Conservation (phyloP, 1,139 yeast genomes). For the Geotrichum phurueaensis region DNA sequence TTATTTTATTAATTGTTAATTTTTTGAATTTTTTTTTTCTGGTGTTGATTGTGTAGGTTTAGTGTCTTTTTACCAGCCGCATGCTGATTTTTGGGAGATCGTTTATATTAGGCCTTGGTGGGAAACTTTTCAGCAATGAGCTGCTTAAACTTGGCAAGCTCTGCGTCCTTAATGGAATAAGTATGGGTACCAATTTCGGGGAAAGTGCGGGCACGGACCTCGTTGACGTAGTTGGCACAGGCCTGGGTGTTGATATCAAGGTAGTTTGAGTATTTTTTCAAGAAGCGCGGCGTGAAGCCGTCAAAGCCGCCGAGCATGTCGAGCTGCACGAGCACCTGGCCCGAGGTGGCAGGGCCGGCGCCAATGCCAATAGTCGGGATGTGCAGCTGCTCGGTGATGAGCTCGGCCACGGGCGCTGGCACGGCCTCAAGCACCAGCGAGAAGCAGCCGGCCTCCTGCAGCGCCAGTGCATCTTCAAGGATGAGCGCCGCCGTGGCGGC, state of each 20-base stretch:
- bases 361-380: conserved; percentile 95
- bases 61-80: not conserved
- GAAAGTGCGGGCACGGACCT: conserved; percentile 50
- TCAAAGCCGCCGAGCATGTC: conserved; percentile 72
- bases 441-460: conserved; percentile 77
- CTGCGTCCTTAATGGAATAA: conserved; percentile 64
- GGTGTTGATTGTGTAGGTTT: not conserved
- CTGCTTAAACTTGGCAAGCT: conserved; percentile 45
- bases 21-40: not conserved
- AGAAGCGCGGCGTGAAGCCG: conserved; percentile 62
- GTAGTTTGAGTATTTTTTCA: conserved; percentile 58
- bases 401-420: conserved; percentile 66
- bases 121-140: conserved; percentile 22
- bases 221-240: conserved; percentile 49
- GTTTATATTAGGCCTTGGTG: no score
- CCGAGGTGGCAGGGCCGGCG: conserved; percentile 79
- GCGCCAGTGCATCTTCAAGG: conserved; percentile 57
- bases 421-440: conserved; percentile 76
- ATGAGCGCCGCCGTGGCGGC: conserved; percentile 53
- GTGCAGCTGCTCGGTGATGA: conserved; percentile 51
- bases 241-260: conserved; percentile 49
- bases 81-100: not conserved
- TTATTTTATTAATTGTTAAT: not conserved
- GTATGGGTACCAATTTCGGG: conserved; percentile 62
- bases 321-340: conserved; percentile 84